Evolutionary conservation across 495 filamentous ascomycete species (phyloP).

Genomic region (Tuber magnatum): DNA sequence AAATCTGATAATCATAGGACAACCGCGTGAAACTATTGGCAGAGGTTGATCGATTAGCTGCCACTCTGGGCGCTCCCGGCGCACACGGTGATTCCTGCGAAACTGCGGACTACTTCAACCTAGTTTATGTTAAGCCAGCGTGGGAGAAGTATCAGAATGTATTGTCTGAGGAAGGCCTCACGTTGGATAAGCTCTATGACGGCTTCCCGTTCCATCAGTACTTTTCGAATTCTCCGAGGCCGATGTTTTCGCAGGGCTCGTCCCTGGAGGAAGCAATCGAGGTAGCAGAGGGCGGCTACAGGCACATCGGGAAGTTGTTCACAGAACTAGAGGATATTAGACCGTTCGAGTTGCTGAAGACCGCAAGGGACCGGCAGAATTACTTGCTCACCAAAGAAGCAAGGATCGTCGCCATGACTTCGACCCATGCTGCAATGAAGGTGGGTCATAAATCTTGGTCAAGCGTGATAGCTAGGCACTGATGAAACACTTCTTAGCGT

Average conservation of each 20-base stretch:
- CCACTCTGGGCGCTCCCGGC: conserved; percentile 73
- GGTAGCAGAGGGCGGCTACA: conserved; percentile 75
- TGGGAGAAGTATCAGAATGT: conserved; percentile 69
- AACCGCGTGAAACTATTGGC: conserved; percentile 68
- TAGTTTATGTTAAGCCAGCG: conserved; percentile 77
- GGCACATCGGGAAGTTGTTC: conserved; percentile 87
- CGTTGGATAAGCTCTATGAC: conserved; percentile 56
- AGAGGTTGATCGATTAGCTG: conserved; percentile 81
- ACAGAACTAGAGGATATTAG: conserved; percentile 85
- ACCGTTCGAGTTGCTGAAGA: conserved; percentile 88
- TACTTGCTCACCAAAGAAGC: conserved; percentile 93
- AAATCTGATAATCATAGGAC: conserved; percentile 45
- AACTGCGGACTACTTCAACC: conserved; percentile 92
- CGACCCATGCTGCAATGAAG: conserved; percentile 97
- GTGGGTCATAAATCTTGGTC: conserved; percentile 8
- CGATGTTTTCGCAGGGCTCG: conserved; percentile 62
- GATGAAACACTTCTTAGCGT: neutral
- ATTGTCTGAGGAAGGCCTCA: conserved; percentile 46
- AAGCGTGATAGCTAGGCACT: neutral
- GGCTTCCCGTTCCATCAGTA: conserved; percentile 84
- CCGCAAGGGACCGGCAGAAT: conserved; percentile 83
- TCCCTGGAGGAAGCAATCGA: conserved; percentile 65
- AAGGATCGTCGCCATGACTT: conserved; percentile 95
- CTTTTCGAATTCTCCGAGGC: conserved; percentile 80
- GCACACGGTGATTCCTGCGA: conserved; percentile 93